A percentile compares a stretch with the other conserved stretches of the same genome.
phyloP scores from a whole-genome alignment of 1,139 yeast species.

The Ogataea hybrid region DNA sequence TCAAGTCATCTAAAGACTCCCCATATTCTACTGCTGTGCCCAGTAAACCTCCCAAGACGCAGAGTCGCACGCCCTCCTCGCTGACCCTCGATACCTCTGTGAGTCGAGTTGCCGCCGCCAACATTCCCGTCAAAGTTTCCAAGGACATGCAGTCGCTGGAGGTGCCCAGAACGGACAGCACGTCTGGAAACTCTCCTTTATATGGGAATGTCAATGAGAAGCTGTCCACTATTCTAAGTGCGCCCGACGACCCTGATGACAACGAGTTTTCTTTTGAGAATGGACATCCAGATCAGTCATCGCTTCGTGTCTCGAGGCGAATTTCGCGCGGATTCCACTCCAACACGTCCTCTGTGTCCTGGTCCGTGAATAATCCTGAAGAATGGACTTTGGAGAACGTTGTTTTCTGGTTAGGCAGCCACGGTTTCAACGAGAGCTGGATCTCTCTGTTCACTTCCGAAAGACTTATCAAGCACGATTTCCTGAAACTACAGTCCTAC shows the following conservation, averaged over 20 bases:
- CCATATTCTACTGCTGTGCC: constrained; percentile 33
- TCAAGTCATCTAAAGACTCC: constrained; percentile 25
- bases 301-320: constrained; percentile 7
- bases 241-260: constrained; percentile 10
- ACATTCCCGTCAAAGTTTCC: constrained; percentile 21
- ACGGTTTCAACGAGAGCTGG: constrained; percentile 77
- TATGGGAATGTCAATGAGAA: constrained; percentile 20
- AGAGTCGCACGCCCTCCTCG: constrained; percentile 6
- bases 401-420: constrained; percentile 59
- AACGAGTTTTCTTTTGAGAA: constrained; percentile 15
- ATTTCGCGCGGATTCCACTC: constrained; percentile 20
- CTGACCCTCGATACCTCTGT: constrained; percentile 22
- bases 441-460: constrained; percentile 56
- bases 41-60: constrained; percentile 1
- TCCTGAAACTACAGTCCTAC: constrained; percentile 67
- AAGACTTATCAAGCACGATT: constrained; percentile 61
- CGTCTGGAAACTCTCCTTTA: constrained; percentile 14
- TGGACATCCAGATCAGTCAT: background rate
- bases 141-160: constrained; percentile 2
- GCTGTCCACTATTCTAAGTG: constrained; percentile 15
- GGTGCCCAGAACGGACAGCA: constrained; percentile 3
- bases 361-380: constrained; percentile 32
- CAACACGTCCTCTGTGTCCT: constrained; percentile 24
- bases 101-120: constrained; percentile 9
- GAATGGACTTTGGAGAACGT: constrained; percentile 76